phyloP scores from a whole-genome alignment of 2,329 filamentous ascomycete genomes.

The Trichoderma guizhouense region DNA sequence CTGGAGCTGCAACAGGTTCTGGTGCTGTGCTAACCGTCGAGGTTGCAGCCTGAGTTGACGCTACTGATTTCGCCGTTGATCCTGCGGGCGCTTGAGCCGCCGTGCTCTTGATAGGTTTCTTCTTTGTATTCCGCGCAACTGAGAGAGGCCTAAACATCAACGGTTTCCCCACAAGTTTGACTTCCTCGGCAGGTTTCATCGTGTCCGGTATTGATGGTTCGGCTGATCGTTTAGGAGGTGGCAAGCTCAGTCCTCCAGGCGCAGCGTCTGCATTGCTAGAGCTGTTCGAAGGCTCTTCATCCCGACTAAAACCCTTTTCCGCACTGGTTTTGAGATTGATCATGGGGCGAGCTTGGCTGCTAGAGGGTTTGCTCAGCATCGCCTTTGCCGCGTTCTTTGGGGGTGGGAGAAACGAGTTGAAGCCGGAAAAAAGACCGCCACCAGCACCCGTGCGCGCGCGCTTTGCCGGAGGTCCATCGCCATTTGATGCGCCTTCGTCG shows the following conservation, averaged over 20 bases:
- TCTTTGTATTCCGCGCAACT: conserved; percentile 73
- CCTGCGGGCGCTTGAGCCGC: conserved; percentile 19
- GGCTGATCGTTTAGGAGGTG: conserved; percentile 39
- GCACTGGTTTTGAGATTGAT: conserved; percentile 79
- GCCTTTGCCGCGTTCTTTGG: conserved; percentile 61
- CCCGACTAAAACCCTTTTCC: conserved; percentile 74
- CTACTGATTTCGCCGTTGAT: conserved; percentile 9
- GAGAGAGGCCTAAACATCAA: conserved; percentile 89
- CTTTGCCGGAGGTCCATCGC: conserved; percentile 61
- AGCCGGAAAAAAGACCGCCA: conserved; percentile 68
- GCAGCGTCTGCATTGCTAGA: conserved; percentile 22
- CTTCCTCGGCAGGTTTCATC: conserved; percentile 58
- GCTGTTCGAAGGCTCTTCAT: conserved; percentile 30
- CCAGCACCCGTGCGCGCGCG: conserved; percentile 55
- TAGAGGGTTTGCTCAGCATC: conserved; percentile 19
- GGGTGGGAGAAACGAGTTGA: conserved; percentile 82
- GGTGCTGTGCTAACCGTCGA: conserved; percentile 21
- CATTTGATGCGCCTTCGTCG: conserved; percentile 13
- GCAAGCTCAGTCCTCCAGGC: conserved; percentile 32
- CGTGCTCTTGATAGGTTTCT: conserved; percentile 39
- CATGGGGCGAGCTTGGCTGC: conserved; percentile 31
- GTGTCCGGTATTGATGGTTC: conserved; percentile 52
- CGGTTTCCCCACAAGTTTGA: conserved; percentile 71
- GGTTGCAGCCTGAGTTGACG: background rate
- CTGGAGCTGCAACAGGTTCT: conserved; percentile 19